Evolutionary conservation across 2,329 filamentous ascomycete species (phyloP).

Genomic region (Verticillium nonalfalfae): DNA sequence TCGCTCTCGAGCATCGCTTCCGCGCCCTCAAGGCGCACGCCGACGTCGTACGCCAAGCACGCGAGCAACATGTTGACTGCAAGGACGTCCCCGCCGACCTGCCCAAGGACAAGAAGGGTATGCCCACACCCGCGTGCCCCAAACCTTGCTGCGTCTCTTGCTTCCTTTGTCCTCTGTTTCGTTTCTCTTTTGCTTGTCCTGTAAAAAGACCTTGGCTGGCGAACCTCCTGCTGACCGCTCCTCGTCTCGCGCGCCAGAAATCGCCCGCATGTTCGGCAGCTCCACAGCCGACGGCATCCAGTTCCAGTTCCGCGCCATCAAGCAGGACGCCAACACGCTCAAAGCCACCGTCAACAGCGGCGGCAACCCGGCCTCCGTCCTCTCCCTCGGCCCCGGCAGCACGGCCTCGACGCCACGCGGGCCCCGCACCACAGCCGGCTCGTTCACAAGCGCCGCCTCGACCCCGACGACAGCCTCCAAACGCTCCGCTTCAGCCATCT

Average conservation of each 20-base stretch:
- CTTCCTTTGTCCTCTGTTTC: neutral
- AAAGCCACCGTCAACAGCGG: slow-evolving; percentile 35
- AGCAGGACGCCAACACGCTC: slow-evolving; percentile 43
- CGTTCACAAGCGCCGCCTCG: slow-evolving; percentile 2
- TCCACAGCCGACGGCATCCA: slow-evolving; percentile 51
- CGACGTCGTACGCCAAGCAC: slow-evolving; percentile 27
- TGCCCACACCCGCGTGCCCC: slow-evolving; percentile 7
- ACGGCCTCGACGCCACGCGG: slow-evolving; percentile 19
- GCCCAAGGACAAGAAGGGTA: slow-evolving; percentile 34
- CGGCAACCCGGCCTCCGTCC: slow-evolving; percentile 35
- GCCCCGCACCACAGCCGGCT: neutral
- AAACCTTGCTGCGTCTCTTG: too few species aligned
- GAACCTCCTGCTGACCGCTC: neutral
- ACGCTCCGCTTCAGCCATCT: slow-evolving; percentile 6
- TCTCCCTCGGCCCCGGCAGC: slow-evolving; percentile 21
- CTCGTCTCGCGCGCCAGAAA: slow-evolving; percentile 35
- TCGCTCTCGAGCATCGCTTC: slow-evolving; percentile 45
- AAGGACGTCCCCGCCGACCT: slow-evolving; percentile 30
- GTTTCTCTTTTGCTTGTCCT: too few species aligned
- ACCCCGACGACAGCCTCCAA: slow-evolving; percentile 8
- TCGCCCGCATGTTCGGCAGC: slow-evolving; percentile 53
- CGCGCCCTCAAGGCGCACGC: slow-evolving; percentile 37
- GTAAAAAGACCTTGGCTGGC: neutral
- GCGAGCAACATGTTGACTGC: slow-evolving; percentile 30
- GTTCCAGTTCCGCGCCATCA: slow-evolving; percentile 54